Base-by-base conservation (phyloP, 345 rosid genomes). In the Salix purpurea region DNA sequence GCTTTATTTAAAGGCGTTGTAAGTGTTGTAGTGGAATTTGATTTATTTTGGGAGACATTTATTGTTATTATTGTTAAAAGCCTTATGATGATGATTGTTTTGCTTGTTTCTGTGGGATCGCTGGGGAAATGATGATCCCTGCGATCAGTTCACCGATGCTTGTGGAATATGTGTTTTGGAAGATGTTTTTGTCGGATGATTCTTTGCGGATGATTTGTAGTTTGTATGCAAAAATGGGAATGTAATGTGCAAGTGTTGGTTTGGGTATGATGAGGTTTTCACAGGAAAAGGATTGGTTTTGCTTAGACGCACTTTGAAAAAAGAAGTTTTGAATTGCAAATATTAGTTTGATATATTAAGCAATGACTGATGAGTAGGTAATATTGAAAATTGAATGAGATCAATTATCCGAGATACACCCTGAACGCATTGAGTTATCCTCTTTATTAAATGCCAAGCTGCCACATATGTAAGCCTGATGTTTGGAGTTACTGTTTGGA, bases 1-100 rank as follows among this genome's bases (percentile, higher is more conserved):
- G 90, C 96, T 37, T 84, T 90, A 74, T 96, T 88, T 70, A 93
- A 89, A 85, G 93, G 89, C 65, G 86, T 92, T 81, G 99, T 93
- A 79, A 86, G 98, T 91, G 42, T 24, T 69, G 0, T 30, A 58
- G 3, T 7, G 23, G 19, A 56, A n/a, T 48, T 36, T 23, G 42
- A 5, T 44, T 12, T 11, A 1, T 46, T 67, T 58, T 9, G 12
- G 21, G 26, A 14, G 4, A 16, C 13, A 37, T 65, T 24, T 40
- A 5, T 44, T 40, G 23, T 24, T 11, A 6, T 39, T 24, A 1
- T 11, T 28, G 0, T 1, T 23, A 14, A 46, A 42, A 14, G 13
- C 32, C 2, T 36, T 36, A 15, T 36, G 21, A n/a, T 19, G 46
- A 42, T 42, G 46, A 3, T 16, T 1, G 6, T 11, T 3, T 26